Conservation (phyloP, 495 filamentous ascomycete species). For the Neurospora sp. region DNA sequence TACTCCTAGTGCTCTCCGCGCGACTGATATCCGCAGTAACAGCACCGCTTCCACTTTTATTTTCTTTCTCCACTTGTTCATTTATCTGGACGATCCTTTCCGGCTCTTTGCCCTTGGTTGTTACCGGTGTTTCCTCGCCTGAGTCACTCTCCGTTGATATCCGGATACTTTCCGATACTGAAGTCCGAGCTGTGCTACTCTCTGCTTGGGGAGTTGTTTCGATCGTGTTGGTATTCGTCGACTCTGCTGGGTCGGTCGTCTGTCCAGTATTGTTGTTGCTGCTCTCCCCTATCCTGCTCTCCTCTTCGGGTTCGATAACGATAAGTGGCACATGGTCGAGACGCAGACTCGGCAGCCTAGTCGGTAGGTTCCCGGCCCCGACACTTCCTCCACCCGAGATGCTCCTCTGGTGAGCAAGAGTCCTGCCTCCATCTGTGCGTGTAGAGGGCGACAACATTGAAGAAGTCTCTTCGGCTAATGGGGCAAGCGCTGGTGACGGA, state of each 20-base stretch:
- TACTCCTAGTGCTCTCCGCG: neutral
- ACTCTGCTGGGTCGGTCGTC: neutral
- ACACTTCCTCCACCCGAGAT: neutral
- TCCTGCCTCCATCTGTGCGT: neutral
- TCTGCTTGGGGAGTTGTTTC: neutral
- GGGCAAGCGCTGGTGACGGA: slow-evolving; percentile 6
- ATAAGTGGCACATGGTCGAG: neutral
- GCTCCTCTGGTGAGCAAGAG: neutral
- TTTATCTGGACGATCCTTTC: neutral
- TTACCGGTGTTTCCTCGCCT: neutral
- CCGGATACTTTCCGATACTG: neutral
- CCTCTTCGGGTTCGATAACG: neutral
- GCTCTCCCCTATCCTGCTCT: neutral
- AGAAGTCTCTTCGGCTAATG: neutral
- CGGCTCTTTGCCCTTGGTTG: neutral
- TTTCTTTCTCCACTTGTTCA: neutral
- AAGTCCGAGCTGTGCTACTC: neutral
- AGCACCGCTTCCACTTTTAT: neutral
- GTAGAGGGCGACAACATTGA: neutral
- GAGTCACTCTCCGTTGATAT: neutral
- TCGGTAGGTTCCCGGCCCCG: neutral
- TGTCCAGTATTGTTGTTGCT: neutral
- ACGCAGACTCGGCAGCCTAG: neutral
- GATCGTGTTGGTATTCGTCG: neutral
- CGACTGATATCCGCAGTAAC: neutral